Conservation (phyloP, 805 yeast species). For the Wickerhamiella slavikovae region DNA sequence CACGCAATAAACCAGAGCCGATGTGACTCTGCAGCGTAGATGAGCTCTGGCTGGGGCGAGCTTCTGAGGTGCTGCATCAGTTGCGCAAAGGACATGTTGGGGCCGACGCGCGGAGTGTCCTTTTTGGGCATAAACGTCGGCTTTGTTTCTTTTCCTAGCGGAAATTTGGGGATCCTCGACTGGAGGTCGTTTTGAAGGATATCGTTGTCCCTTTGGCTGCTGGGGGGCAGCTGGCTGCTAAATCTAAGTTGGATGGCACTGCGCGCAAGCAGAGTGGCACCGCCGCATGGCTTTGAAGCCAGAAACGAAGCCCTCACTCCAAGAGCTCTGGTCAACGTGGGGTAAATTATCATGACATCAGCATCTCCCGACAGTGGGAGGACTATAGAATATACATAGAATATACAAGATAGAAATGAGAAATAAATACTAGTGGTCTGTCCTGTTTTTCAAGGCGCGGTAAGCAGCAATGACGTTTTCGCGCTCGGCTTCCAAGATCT, state of each 20-base stretch:
- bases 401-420: no score
- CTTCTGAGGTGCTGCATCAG: constrained; percentile 35
- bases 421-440: background rate
- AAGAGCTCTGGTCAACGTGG: no score
- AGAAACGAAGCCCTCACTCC: background rate
- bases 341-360: no score
- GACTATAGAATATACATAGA: no score
- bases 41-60: constrained; percentile 43
- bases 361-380: no score
- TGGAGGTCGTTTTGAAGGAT: constrained; percentile 24
- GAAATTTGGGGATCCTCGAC: constrained; percentile 48
- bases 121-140: constrained; percentile 57
- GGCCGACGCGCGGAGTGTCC: constrained; percentile 55
- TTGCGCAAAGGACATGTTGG: constrained; percentile 32
- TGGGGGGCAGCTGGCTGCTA: constrained; percentile 7
- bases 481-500: constrained; percentile 20
- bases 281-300: background rate
- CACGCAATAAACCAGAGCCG: constrained; percentile 50
- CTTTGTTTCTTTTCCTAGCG: constrained; percentile 38
- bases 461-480: constrained; percentile 18
- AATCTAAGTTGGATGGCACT: background rate
- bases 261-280: background rate
- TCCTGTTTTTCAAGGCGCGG: constrained; percentile 12
- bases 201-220: constrained; percentile 7
- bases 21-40: constrained; percentile 74